Evolutionary conservation across 805 yeast species (phyloP).

Genomic region (Isabelozyma gotoi): DNA sequence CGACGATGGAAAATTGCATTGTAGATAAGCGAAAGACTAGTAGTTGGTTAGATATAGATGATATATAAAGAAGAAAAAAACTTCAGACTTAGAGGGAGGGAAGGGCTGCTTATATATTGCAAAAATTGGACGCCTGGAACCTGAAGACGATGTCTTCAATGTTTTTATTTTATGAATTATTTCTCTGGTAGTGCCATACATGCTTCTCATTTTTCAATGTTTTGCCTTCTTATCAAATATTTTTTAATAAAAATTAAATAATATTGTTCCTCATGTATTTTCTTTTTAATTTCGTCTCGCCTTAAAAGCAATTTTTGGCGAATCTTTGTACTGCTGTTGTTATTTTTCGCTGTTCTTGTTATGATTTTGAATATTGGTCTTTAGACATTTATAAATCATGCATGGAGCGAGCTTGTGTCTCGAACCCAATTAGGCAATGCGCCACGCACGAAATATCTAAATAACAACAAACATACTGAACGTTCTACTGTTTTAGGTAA

Average conservation of each 20-base stretch:
- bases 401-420: neutral
- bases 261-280: neutral
- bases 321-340: neutral
- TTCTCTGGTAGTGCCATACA: neutral
- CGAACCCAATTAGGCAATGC: neutral
- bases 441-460: neutral
- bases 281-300: neutral
- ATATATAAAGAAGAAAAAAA: slow-evolving; percentile 17
- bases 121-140: neutral
- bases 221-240: neutral
- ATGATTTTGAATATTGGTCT: neutral
- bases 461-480: neutral
- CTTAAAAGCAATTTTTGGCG: no score
- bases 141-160: neutral
- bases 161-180: neutral
- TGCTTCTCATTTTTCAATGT: neutral
- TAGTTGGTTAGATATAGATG: slow-evolving; percentile 22
- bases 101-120: neutral
- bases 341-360: neutral
- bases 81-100: neutral
- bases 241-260: no score
- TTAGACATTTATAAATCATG: neutral
- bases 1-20: slow-evolving; percentile 45
- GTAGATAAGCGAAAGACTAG: slow-evolving; percentile 30
- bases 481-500: neutral